Conservation (phyloP, 2,329 filamentous ascomycete species). For the Rutstroemia sp. region DNA sequence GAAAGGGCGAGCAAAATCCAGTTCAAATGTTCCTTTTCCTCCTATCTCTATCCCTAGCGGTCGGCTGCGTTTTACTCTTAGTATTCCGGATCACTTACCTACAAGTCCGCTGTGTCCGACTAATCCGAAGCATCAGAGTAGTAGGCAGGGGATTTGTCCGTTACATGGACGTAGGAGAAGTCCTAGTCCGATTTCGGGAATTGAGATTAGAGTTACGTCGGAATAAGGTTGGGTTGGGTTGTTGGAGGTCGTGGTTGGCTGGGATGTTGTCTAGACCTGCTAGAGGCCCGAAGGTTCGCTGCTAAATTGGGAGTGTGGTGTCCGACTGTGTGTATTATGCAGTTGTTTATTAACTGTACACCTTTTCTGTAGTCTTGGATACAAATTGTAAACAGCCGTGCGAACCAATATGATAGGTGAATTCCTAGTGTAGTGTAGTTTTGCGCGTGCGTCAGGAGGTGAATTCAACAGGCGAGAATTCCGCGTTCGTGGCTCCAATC, state of each 20-base stretch:
- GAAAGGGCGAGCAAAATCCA: not conserved
- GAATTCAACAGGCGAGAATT: constrained; percentile 24
- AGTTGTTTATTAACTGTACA: too few relatives aligned
- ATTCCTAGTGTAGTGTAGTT: too few relatives aligned
- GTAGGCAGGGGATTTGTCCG: constrained; percentile 33
- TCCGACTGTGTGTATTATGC: too few relatives aligned
- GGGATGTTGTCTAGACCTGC: too few relatives aligned
- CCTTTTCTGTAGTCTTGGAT: too few relatives aligned
- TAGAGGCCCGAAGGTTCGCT: too few relatives aligned
- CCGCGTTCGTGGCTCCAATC: constrained; percentile 15
- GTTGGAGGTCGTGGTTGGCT: not conserved
- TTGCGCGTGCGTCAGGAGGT: not conserved
- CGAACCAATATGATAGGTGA: too few relatives aligned
- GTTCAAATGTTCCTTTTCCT: not conserved
- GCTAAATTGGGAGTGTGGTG: too few relatives aligned
- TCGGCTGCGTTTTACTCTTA: constrained; percentile 28
- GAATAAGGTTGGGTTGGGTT: not conserved
- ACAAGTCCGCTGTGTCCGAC: constrained; percentile 37
- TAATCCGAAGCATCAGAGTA: constrained; percentile 32
- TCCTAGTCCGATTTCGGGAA: constrained; percentile 12
- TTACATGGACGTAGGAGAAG: constrained; percentile 32
- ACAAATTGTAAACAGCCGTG: too few relatives aligned
- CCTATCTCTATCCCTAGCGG: not conserved
- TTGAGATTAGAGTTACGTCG: constrained; percentile 2
- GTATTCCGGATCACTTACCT: constrained; percentile 37